phyloP scores from a whole-genome alignment of 169 alveolate species.

The Plasmodium cynomolgi region DNA sequence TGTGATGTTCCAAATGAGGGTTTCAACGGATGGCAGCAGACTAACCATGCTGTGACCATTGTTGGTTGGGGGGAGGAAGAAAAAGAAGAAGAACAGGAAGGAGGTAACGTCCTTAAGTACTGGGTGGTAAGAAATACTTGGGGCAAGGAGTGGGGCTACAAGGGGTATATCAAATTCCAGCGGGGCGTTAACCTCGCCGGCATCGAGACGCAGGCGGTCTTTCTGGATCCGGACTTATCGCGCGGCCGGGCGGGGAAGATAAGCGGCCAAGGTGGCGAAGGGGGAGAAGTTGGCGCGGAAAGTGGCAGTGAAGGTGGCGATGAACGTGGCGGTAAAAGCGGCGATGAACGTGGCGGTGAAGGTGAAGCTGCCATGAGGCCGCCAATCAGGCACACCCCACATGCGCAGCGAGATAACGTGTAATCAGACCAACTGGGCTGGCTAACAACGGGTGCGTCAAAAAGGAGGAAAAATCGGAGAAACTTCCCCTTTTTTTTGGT shows the following conservation, averaged over 20 bases:
- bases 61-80: slow-evolving; percentile 92
- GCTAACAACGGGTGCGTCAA: neutral
- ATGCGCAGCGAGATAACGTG: neutral
- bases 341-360: neutral
- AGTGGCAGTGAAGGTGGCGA: neutral
- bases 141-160: slow-evolving; percentile 88
- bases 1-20: slow-evolving; percentile 88
- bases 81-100: slow-evolving; percentile 22
- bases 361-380: neutral
- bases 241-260: slow-evolving; percentile 79
- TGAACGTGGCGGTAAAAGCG: too few relatives aligned
- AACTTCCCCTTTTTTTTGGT: neutral
- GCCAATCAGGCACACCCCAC: neutral
- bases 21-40: slow-evolving; percentile 92
- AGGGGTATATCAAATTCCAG: slow-evolving; percentile 85
- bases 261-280: too few relatives aligned
- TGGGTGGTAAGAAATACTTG: slow-evolving; percentile 90
- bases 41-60: slow-evolving; percentile 90
- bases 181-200: slow-evolving; percentile 88
- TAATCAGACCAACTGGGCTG: neutral
- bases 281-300: neutral
- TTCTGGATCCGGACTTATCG: slow-evolving; percentile 88
- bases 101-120: slow-evolving; percentile 78
- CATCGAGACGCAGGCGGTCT: slow-evolving; percentile 91
- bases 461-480: neutral